Base-by-base conservation (phyloP, 108 stramenopile species). In the Schizochytrium sp. region DNA sequence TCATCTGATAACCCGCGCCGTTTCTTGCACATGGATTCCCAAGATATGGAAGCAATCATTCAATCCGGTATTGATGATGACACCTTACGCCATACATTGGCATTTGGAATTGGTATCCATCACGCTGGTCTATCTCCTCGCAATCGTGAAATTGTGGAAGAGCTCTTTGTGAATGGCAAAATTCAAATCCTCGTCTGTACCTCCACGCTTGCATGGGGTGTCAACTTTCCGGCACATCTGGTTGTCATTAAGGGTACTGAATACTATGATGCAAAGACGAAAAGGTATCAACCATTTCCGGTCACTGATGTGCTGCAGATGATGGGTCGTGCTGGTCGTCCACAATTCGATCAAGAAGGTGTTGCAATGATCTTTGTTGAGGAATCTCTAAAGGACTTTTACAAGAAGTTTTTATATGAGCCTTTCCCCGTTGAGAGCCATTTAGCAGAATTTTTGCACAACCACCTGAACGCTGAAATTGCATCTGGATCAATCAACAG, bases 341-440 rank as follows among this genome's bases (percentile, higher is more conserved):
- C 99, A 42, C 98, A 98, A 61, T 99, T 98, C 90, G 98, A 99
- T 90, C 94, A 94, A 28, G 88, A 91, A 89, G 98, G 96, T 61
- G 95, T 95, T 53, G 99, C 99, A 28, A 95, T 97, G 41, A 96
- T 99, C 12, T 95, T 99, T 93, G 97, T 96, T 13, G 94, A 96
- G 88, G 96, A 95, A 89, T 95, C 95, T 53, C 98, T 99, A 94
- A 99, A 99, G 93, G 93, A 94, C 87, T 99, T 98, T 91, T 96
- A 97, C 92, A n/a, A 19, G 87, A 97, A 97, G 92, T 99, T 99
- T 87, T 94, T 99, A 0, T 99, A 98, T 95, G 95, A 96, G 61
- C 98, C 99, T 4, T 99, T 98, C 88, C 99, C 99, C n/a, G 97
- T 99, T n/a, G 99, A 99, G 93, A 96, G 96, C 46, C 95, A 96